These are phyloP conservation scores for Solanum pinnatisectum DNA, from an alignment of 257 asterid species.

Conservation along the genomic window DNA sequence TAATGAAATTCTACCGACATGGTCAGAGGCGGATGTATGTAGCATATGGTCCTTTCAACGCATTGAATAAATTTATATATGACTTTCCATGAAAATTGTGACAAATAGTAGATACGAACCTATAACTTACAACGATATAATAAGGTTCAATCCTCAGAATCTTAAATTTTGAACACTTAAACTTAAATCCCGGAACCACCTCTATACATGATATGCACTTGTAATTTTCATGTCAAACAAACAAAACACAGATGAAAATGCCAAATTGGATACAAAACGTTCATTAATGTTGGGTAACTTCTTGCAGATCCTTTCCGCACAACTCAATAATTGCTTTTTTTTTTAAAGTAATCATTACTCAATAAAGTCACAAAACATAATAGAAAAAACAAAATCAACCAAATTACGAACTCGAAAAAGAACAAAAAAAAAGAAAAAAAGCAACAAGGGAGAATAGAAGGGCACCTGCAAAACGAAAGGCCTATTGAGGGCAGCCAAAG, in stretches of 20 bases:
- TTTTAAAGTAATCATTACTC: not conserved
- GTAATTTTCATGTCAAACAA: not conserved
- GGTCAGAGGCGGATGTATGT: not conserved
- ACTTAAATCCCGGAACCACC: not conserved
- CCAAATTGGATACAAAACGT: not conserved
- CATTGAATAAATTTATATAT: not conserved
- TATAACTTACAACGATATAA: not conserved
- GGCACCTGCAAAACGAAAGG: conserved; percentile 68
- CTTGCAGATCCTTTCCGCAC: not conserved
- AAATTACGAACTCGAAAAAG: not conserved
- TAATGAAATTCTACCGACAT: not conserved
- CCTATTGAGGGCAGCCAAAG: conserved; percentile 65
- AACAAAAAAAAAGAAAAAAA: not conserved
- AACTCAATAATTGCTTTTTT: not conserved
- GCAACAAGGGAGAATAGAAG: not conserved
- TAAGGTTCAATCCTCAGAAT: not conserved
- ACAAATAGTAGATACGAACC: not conserved
- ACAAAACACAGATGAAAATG: not conserved
- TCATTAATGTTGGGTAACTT: not conserved
- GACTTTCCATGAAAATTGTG: not conserved
- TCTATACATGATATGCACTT: not conserved
- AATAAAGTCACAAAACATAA: not conserved
- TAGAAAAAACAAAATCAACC: not conserved
- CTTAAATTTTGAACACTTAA: not conserved
- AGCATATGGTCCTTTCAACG: not conserved